Evolutionary conservation across 2,329 filamentous ascomycete species (phyloP), one percentile per base, ranked within the genome.

Genomic region (Arthrobotrys sinensis): DNA sequence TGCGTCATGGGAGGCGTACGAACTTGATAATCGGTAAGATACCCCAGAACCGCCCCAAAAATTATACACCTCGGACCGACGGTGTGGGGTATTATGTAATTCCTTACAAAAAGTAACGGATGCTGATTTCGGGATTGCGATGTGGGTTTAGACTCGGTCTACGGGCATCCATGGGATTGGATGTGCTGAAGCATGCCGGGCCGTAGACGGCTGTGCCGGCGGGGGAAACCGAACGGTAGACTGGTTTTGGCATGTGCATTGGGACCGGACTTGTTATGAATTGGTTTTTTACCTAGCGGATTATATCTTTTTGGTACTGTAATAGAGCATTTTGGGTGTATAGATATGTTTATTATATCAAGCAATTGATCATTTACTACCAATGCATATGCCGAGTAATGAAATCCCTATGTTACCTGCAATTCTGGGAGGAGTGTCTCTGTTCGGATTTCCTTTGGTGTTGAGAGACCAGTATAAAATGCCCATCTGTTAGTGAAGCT

Each of bases 1-100:
- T 34, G 88, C 90, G 64, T 88, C 85, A 60, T 94, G 91, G 91
- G 91, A 93, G 81, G 83, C 83, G 2, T 96, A 90, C 83, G 88
- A 92, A 76, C 86, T 96, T 63, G 93, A 96, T 84, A 90, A 72
- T 24, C 46, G 75, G 75, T 78, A 55, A 67, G 75, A 36, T 14
- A 12, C 14, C 36, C 46, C 14, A 53, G 3, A 16, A 53, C 1
- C 8, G 4, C 5, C 38, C 21, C 28, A 36, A 38, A 67, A 19
- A 60, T 2, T 3, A 28, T 5, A 40, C 16, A 57, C 55, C 24
- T 65, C 48, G 60, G 69, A 45, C 60, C 69, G 69, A 73, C 50
- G 60, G 34, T 14, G 50, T 73, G 60, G 60, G 60, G 48, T 71
- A 57, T 40, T 60, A 60, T 43, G 34, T 57, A 38, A 57, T 14